Evolutionary conservation across 106 monocot species (phyloP).

Genomic region (Chionographis japonica): DNA sequence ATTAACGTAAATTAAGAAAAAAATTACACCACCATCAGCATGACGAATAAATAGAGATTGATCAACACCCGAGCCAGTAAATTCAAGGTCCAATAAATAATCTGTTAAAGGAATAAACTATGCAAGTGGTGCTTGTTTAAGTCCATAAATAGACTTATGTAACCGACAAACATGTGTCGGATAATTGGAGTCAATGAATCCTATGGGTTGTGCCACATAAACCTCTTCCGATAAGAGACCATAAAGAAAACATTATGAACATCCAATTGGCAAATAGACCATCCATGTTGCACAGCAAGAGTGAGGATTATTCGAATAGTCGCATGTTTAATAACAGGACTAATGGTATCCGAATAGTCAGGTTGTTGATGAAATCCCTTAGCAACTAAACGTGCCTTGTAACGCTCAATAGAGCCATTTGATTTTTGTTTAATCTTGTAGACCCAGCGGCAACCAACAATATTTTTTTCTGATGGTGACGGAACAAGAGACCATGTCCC

Average conservation of each 20-base stretch:
- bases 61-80: not conserved
- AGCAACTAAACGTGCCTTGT: too few relatives aligned
- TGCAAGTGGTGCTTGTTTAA: slow-evolving; percentile 3
- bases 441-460: too few relatives aligned
- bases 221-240: not conserved
- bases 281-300: not conserved
- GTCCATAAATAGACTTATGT: too few relatives aligned
- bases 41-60: not conserved
- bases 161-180: not conserved
- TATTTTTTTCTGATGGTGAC: not conserved
- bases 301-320: not conserved
- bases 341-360: slow-evolving; percentile 2
- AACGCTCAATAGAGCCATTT: too few relatives aligned
- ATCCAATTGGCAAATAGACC: not conserved
- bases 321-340: not conserved
- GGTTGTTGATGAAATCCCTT: slow-evolving; percentile 3
- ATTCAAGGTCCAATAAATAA: not conserved
- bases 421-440: too few relatives aligned
- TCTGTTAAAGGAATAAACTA: not conserved
- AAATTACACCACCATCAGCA: not conserved
- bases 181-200: not conserved
- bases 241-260: not conserved
- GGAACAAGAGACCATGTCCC: slow-evolving; percentile 1
- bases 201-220: not conserved
- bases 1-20: slow-evolving; percentile 2